A percentile compares a stretch with the other conserved stretches of the same genome.
Evolutionary conservation across 331 rosid genomes (phyloP).

Genomic region (Acacia pycnantha): DNA sequence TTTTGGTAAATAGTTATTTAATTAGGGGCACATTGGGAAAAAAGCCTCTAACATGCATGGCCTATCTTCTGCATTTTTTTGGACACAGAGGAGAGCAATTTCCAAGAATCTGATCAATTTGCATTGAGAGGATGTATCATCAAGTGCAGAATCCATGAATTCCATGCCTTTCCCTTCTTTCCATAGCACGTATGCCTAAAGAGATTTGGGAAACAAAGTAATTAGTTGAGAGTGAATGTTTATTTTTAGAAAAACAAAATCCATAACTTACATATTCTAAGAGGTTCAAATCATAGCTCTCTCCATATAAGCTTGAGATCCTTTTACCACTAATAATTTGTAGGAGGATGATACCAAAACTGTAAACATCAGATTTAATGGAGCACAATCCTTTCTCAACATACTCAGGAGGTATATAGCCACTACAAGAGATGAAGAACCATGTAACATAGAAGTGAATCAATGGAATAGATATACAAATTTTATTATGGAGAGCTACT

Average conservation of each 20-base stretch:
- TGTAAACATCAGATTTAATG: neutral
- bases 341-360: neutral
- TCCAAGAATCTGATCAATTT: constrained; percentile 35
- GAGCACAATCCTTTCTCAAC: neutral
- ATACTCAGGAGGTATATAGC: too few species aligned
- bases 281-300: neutral
- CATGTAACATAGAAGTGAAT: neutral
- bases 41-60: constrained; percentile 11
- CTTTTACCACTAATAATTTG: neutral
- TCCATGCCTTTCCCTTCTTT: constrained; percentile 16
- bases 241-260: neutral
- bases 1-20: too few species aligned
- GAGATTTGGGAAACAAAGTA: neutral
- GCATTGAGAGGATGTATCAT: constrained; percentile 31
- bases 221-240: neutral
- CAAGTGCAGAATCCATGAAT: constrained; percentile 32
- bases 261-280: neutral
- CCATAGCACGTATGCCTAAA: neutral
- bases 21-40: too few species aligned
- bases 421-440: neutral
- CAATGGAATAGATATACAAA: neutral
- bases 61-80: neutral
- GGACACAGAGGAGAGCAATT: neutral
- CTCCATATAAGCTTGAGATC: neutral
- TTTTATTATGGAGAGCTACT: neutral